Base-by-base conservation (phyloP, 2,329 filamentous ascomycete genomes). In the Paecilomyces dactylethromorphus region DNA sequence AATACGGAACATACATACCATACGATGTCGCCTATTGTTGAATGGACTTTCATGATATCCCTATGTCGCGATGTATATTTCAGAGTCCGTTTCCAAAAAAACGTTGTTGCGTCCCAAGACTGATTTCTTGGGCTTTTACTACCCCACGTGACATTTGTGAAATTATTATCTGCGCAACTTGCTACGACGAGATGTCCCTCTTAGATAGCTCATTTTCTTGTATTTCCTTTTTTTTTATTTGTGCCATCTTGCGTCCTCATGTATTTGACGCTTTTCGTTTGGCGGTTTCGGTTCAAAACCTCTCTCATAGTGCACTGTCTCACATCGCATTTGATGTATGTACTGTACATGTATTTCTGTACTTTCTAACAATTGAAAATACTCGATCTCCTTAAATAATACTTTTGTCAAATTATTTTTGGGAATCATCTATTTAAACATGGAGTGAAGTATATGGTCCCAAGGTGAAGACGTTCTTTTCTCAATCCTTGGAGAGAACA, bases 231-330 rank as follows among this genome's bases (percentile, higher is more conserved):
- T 45, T 45, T n/a, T 18, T 45, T 45, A 18, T 15, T 45, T 10
- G 15, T 45, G 39, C 15, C 39, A 45, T 45, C 15, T 45, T 45
- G 39, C 39, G 15, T 45, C 39, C 15, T 18, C 3, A 45, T 3
- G 15, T 45, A 45, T 18, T 18, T 10, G 39, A 45, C 56, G n/a
- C 53, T 56, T 55, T 55, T 49, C 33, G 15, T 58, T 54, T 49
- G 18, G 51, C 49, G 35, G 3, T 56, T 58, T 53, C 33, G 31
- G 39, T 54, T 60, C 45, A 32, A 53, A 45, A 5, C n/a, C 8
- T 45, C 18, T 45, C 39, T 18, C 39, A 45, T 45, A 45, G 15
- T 18, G n/a, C 39, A n/a, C 13, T 39, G 35, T 18, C 39, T 18
- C 15, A 45, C 39, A 45, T 45, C 35, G 15, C 39, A 52, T 26